Conservation (phyloP, 192 early-diverging fungal genomes). For the Rhizophagus clarus region DNA sequence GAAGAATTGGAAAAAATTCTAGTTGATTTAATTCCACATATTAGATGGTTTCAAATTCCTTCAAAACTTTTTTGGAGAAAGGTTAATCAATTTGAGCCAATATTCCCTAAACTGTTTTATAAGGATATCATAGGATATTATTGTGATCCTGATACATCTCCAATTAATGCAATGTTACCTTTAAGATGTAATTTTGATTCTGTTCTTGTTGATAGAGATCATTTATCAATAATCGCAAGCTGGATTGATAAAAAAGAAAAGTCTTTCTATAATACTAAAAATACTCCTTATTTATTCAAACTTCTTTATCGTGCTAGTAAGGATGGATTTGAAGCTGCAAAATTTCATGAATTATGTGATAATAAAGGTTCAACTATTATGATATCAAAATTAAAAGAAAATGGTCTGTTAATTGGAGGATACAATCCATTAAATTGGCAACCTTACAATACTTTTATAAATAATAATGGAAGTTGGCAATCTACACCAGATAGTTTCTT, state of each 20-base stretch:
- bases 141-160: too few relatives aligned
- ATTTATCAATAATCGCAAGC: neutral
- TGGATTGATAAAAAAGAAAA: neutral
- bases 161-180: neutral
- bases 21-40: neutral
- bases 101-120: too few relatives aligned
- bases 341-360: neutral
- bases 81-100: too few relatives aligned
- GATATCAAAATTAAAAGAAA: neutral
- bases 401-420: neutral
- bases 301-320: neutral
- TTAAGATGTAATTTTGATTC: neutral
- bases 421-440: neutral
- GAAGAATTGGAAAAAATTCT: neutral
- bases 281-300: neutral
- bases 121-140: too few relatives aligned
- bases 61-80: too few relatives aligned
- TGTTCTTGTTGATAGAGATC: neutral
- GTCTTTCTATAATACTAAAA: neutral
- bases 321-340: neutral
- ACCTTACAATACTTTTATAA: neutral
- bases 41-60: neutral
- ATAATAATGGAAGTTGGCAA: neutral
- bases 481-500: neutral
- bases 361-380: neutral